Base-by-base conservation (phyloP, 352 stramenopile species). In the Phytopythium mirpurense region DNA sequence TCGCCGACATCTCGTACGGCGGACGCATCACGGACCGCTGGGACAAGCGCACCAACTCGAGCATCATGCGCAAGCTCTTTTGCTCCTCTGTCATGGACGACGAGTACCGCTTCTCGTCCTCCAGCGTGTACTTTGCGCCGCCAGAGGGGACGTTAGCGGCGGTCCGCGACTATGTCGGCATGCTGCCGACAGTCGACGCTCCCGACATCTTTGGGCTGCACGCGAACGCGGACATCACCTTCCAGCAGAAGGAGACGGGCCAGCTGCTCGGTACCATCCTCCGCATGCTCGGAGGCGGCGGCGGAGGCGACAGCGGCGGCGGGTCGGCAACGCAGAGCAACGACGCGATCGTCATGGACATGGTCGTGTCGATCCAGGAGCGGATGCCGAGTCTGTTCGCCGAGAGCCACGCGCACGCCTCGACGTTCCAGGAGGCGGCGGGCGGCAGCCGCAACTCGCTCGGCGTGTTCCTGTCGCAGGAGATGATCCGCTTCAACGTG, bases 1-100 rank as follows among this genome's bases (percentile, higher is more conserved):
- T 98, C 5, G 92, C 90, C 8, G 92, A 98, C 56, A 96, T 98
- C 37, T 98, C 90, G 16, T 98, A 98, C 68, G 93, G 93, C 43
- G 93, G 93, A 5, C 76, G 92, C 29, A 97, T 98, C 57, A 98
- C 93, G 1, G 93, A 98, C 63, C 79, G 82, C 10, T 97, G 88
- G 93, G 93, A 98, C 61, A 97, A 98, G 57, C 80, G 88, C 23
- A 96, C 92, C 4, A 98, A 98, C 65, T 90, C 89, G 38, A 96
- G 82, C 54, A 96, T 98, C 63, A 92, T 98, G 73, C 78, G 86
- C 29, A 95, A 96, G 49, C 90, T 96, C 16, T 98, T 98, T 53
- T 86, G 78, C 50, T 68, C 72, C 23, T 68, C 72, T 14, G 64
- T 98, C 19, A 85, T 98, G 62, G 63, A 93, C 47, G 83, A 96